Percentiles rank a stretch among this genome's conserved stretches.
These are phyloP conservation scores for Rubroboletus satanas DNA, from an alignment of 768 basidiomycete genomes.

Conservation along the genomic window DNA sequence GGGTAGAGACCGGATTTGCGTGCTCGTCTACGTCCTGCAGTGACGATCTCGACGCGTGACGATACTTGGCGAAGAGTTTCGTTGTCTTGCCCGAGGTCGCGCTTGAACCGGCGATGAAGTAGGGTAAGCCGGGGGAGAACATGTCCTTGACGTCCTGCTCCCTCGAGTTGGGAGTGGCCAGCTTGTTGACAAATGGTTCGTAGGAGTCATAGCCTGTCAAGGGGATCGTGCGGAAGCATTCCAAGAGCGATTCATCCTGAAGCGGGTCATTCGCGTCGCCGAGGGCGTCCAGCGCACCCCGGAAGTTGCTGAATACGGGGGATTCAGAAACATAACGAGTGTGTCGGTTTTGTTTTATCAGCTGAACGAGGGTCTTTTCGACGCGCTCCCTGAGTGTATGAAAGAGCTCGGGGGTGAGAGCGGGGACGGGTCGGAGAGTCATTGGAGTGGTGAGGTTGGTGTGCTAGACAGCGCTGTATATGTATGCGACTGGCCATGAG, in stretches of 20 bases:
- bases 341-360: conserved; percentile 12
- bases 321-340: conserved; percentile 17
- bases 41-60: not conserved
- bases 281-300: conserved; percentile 4
- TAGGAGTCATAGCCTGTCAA: conserved; percentile 22
- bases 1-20: conserved; percentile 10
- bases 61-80: conserved; percentile 22
- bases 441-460: not conserved
- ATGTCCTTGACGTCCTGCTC: conserved; percentile 17
- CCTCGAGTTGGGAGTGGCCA: conserved; percentile 1
- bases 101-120: conserved; percentile 17
- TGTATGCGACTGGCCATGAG: not conserved
- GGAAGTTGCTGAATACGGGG: conserved; percentile 11
- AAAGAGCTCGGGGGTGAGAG: not conserved
- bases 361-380: conserved; percentile 3
- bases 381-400: not conserved
- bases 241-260: conserved; percentile 4
- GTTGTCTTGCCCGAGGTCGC: conserved; percentile 17
- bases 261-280: not conserved
- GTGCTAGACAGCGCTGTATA: too few species aligned
- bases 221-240: conserved; percentile 17
- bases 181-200: conserved; percentile 13
- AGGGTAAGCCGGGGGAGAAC: conserved; percentile 23
- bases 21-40: conserved; percentile 12
- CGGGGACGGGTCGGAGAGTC: not conserved